phyloP scores from a whole-genome alignment of 352 stramenopile species.

The Globisporangium canariense region DNA sequence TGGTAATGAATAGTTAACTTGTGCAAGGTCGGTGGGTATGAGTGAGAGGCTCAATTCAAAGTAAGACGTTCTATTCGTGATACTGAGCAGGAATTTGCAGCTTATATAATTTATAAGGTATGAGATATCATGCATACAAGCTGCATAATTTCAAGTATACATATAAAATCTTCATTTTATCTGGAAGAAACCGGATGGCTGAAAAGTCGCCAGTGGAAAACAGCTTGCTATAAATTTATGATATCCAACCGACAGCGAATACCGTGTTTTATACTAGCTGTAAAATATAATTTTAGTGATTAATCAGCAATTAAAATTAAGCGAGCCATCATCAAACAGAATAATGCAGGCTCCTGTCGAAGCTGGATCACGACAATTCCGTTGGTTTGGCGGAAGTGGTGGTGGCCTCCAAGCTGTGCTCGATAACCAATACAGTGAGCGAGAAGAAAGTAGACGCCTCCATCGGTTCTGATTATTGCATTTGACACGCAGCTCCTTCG shows the following conservation, averaged over 20 bases:
- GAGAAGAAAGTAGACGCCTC: neutral
- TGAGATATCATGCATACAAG: too few species aligned
- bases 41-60: neutral
- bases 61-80: neutral
- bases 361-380: neutral
- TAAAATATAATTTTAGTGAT: too few species aligned
- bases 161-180: neutral
- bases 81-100: too few species aligned
- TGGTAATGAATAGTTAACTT: neutral
- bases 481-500: constrained; percentile 8
- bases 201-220: neutral
- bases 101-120: too few species aligned
- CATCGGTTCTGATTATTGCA: neutral
- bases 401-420: neutral
- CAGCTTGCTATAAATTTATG: neutral
- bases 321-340: too few species aligned
- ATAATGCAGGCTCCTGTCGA: neutral
- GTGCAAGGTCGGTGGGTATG: neutral
- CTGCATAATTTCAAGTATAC: too few species aligned
- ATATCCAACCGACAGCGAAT: neutral
- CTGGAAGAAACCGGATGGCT: neutral
- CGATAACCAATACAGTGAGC: too few species aligned
- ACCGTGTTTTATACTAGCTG: neutral
- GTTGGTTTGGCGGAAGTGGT: neutral
- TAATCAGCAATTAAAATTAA: too few species aligned